Evolutionary conservation across 306 rosid species (phyloP).

Genomic region (Citrullus amarus): DNA sequence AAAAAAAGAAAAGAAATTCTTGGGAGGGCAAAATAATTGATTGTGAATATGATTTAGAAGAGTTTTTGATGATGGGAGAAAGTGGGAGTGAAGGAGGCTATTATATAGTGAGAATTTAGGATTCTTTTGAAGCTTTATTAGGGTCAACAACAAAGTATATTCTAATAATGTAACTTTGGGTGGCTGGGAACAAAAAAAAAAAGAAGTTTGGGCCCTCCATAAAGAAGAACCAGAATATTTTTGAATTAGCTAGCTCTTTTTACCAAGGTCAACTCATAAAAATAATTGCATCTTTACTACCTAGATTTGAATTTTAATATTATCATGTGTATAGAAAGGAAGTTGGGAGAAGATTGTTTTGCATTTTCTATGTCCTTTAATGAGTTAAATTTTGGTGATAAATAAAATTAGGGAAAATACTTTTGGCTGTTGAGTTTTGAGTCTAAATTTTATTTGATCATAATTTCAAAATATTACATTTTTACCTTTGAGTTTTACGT

Average conservation of each 20-base stretch:
- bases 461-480: too few species aligned
- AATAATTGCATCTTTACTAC: background rate
- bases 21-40: background rate
- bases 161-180: background rate
- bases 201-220: background rate
- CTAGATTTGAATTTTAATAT: background rate
- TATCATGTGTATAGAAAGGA: background rate
- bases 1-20: too few species aligned
- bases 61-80: background rate
- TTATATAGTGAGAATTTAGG: background rate
- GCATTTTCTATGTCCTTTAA: too few species aligned
- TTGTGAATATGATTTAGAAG: background rate
- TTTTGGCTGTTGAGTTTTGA: too few species aligned
- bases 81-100: background rate
- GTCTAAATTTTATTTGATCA: too few species aligned
- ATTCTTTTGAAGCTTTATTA: background rate
- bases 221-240: constrained; percentile 3
- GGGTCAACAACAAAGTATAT: background rate
- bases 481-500: too few species aligned
- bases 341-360: background rate
- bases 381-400: too few species aligned
- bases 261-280: background rate
- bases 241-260: background rate
- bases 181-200: background rate
- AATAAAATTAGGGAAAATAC: too few species aligned